Evolutionary conservation across 257 asterid genomes (phyloP).

Genomic region (Solanum phureja): DNA sequence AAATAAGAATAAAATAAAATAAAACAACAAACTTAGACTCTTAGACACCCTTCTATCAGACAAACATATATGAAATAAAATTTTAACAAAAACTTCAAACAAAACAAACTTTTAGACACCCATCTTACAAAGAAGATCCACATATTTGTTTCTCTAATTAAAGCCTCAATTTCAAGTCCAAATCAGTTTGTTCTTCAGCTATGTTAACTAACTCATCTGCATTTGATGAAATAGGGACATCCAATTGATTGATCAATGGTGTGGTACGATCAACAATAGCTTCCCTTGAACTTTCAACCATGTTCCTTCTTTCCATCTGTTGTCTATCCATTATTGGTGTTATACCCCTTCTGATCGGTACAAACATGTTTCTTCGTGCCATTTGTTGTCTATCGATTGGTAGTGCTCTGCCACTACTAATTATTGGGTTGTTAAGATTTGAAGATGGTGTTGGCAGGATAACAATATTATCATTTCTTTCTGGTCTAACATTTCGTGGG

Average conservation of each 20-base stretch:
- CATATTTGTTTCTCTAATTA: not conserved
- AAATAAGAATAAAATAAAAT: not conserved
- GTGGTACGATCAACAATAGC: not conserved
- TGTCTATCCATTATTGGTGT: not conserved
- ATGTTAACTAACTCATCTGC: not conserved
- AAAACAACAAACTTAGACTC: not conserved
- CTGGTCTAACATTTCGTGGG: not conserved
- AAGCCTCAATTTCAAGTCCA: not conserved
- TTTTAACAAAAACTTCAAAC: not conserved
- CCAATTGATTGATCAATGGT: not conserved
- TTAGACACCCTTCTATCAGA: not conserved
- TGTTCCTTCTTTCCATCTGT: not conserved
- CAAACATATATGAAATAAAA: not conserved
- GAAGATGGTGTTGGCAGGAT: not conserved
- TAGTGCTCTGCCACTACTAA: not conserved
- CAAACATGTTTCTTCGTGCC: not conserved
- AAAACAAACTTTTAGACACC: not conserved
- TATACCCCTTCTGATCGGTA: not conserved
- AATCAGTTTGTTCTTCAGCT: not conserved
- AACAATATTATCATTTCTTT: not conserved
- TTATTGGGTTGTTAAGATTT: not conserved
- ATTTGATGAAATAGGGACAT: not conserved
- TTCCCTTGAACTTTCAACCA: not conserved
- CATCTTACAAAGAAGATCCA: not conserved
- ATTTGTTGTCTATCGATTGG: not conserved